Percentiles rank a stretch among this genome's conserved stretches.
phyloP scores from a whole-genome alignment of 1,139 yeast species.

The Candida sp. region DNA sequence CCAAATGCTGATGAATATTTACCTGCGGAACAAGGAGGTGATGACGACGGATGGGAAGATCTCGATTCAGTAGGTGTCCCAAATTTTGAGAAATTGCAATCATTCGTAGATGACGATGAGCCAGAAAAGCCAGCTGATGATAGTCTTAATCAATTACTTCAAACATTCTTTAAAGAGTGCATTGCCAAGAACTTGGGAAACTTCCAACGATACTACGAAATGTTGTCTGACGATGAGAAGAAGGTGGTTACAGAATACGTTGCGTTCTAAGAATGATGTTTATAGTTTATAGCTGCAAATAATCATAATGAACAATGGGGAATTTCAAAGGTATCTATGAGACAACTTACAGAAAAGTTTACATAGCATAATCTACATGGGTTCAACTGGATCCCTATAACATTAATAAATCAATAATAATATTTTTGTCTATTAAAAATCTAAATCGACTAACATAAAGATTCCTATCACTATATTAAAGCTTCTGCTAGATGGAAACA shows the following conservation, averaged over 20 bases:
- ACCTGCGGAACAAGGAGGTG: conserved; percentile 25
- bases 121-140: conserved; percentile 31
- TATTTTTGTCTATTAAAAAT: no score
- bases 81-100: conserved; percentile 53
- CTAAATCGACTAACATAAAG: no score
- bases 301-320: no score
- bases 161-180: conserved; percentile 63
- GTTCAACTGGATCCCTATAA: no score
- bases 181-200: conserved; percentile 50
- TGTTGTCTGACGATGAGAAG: conserved; percentile 56
- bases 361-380: no score
- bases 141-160: conserved; percentile 44
- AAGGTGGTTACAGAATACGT: conserved; percentile 47
- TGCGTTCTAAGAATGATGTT: conserved; percentile 15
- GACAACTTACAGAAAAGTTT: no score
- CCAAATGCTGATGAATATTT: conserved; percentile 38
- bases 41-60: conserved; percentile 79
- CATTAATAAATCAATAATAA: no score
- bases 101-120: conserved; percentile 49
- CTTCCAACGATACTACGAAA: conserved; percentile 53
- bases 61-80: conserved; percentile 64
- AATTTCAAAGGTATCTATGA: no score
- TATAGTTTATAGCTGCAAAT: background rate
- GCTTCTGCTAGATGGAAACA: no score
- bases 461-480: no score